Base-by-base conservation (phyloP, 208 protist genomes). In the Lotmaria passim region DNA sequence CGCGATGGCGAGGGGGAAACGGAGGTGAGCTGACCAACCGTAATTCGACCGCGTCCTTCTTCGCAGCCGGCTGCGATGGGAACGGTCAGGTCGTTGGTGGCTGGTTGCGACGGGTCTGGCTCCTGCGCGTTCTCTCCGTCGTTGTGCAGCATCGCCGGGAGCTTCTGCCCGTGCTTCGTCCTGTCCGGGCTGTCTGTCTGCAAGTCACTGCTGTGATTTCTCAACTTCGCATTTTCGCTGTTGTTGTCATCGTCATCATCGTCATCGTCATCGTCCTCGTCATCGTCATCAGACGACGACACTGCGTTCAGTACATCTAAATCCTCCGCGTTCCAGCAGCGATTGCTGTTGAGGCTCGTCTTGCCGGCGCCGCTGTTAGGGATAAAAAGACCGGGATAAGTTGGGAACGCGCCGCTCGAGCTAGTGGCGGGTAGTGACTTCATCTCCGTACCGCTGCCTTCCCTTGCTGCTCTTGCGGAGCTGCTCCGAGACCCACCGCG, bases 21-120 rank as follows among this genome's bases (percentile, higher is more conserved):
- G 59, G 59, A 65, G 59, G 59, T 65, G 44, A 65, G 46, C 31
- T 55, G 41, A 31, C 59, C 59, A 30, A 65, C 43, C 46, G 59
- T 65, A 41, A 53, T 19, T 3, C 59, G 36, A 19, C 41, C 59
- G n/a, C 46, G 41, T n/a, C n/a, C 21, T 4, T 14, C 34, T 6
- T 34, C 46, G 11, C 6, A 10, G 14, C 17, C 57, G 10, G 38
- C 2, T 19, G n/a, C 17, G 12, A 23, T n/a, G n/a, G n/a, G n/a
- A n/a, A n/a, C 28, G 17, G 26, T 23, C 33, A 38, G 5, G 17
- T 10, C 47, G 28, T 59, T 73, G 30, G 31, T 41, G 6, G 59
- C 68, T 11, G 58, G 50, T 1, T 41, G 69, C 39, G 59, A 67
- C n/a, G 59, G 48, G 15, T 46, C 34, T 26, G 68, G 58, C 39